These are phyloP conservation scores for Rehmannia glutinosa DNA, from an alignment of 257 asterid species.

Conservation along the genomic window DNA sequence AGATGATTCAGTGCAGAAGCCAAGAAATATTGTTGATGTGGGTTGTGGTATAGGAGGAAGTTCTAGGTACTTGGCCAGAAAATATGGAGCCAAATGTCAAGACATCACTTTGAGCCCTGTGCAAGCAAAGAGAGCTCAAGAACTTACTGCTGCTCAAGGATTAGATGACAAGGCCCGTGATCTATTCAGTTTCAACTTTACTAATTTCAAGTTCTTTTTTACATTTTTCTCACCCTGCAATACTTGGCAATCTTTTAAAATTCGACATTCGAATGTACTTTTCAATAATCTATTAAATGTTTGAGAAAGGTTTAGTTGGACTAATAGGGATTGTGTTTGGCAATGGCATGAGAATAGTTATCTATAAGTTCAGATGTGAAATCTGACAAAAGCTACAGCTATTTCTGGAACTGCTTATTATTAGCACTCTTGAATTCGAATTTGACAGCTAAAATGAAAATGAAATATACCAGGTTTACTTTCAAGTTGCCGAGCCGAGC, in stretches of 20 bases:
- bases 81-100: constrained; percentile 59
- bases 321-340: too few relatives aligned
- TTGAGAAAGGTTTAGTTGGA: too few relatives aligned
- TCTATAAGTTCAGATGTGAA: too few relatives aligned
- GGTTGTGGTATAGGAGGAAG: constrained; percentile 99
- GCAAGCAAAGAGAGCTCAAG: constrained; percentile 93
- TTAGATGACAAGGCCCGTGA: constrained; percentile 46
- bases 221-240: not conserved
- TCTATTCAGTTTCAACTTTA: too few relatives aligned
- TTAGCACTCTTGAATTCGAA: not conserved
- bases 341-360: too few relatives aligned
- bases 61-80: constrained; percentile 70
- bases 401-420: not conserved
- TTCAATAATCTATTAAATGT: too few relatives aligned
- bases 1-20: constrained; percentile 51
- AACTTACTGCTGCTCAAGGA: constrained; percentile 82
- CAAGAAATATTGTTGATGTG: constrained; percentile 76
- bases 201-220: too few relatives aligned
- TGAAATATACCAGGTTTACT: constrained; percentile 52
- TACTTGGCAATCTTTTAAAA: too few relatives aligned
- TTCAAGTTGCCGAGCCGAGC: constrained; percentile 97
- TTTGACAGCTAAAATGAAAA: not conserved
- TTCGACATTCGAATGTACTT: too few relatives aligned
- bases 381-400: not conserved
- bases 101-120: constrained; percentile 97